phyloP scores from a whole-genome alignment of 78 protist genomes.

The Carpediemonas membranifera region DNA sequence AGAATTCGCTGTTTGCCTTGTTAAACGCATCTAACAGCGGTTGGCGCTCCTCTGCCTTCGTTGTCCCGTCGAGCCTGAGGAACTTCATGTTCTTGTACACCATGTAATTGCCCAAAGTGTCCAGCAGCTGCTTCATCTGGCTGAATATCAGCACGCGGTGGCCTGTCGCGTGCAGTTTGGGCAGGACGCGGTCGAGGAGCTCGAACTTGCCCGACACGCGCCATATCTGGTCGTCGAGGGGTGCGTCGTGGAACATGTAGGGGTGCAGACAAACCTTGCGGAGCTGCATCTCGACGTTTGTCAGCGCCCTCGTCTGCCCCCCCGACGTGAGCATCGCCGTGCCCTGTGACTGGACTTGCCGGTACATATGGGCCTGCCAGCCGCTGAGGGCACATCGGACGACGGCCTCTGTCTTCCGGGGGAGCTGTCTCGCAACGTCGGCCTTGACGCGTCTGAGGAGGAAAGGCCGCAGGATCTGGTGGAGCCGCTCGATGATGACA shows the following conservation, averaged over 20 bases:
- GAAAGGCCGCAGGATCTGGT: slow-evolving; percentile 20
- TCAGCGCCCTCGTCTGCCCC: slow-evolving; percentile 14
- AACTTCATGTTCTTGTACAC: neutral
- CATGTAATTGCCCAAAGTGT: slow-evolving; percentile 8
- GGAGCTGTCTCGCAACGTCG: slow-evolving; percentile 68
- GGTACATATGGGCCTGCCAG: slow-evolving; percentile 3
- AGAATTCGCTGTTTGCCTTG: slow-evolving; percentile 43
- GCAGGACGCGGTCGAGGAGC: slow-evolving; percentile 61
- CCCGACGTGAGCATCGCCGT: neutral
- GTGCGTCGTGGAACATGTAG: slow-evolving; percentile 63
- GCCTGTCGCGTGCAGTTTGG: slow-evolving; percentile 29
- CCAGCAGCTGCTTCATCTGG: slow-evolving; percentile 41
- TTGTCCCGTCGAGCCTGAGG: slow-evolving; percentile 3
- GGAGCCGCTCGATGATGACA: slow-evolving; percentile 6
- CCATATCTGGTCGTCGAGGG: neutral
- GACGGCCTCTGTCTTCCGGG: slow-evolving; percentile 64
- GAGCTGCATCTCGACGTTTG: slow-evolving; percentile 87
- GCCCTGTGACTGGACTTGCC: neutral
- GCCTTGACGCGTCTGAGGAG: slow-evolving; percentile 62
- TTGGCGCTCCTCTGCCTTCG: slow-evolving; percentile 23
- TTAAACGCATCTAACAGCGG: neutral
- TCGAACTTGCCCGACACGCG: slow-evolving; percentile 59
- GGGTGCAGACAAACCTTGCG: slow-evolving; percentile 87
- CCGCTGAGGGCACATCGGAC: neutral
- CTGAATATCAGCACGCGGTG: slow-evolving; percentile 53